Base-by-base conservation (phyloP, 2,329 filamentous ascomycete species). In the Aspergillus nomiae region DNA sequence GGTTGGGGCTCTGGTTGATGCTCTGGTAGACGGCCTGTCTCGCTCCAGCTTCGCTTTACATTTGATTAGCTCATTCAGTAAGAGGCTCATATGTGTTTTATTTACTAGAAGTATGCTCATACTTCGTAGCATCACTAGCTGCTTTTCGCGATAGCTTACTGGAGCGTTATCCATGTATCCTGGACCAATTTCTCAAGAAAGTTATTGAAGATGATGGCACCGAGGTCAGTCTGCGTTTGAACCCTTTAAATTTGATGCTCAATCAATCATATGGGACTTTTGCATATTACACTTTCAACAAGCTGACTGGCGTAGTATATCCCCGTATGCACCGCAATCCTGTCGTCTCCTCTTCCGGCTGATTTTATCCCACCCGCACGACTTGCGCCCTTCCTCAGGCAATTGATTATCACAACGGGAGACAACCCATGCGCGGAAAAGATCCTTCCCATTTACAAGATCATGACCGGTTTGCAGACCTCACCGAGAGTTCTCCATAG, bases 41-140 rank as follows among this genome's bases (percentile, higher is more conserved):
- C 78, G 81, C 53, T 86, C 84, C 74, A 77, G 81, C 4, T 83
- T 83, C 63, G 80, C 84, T 6, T 68, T 87, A 60, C 75, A 79
- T 34, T 76, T 87, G 32, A 71, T 88, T 45, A 73, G 79, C n/a
- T 72, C 68, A 43, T 79, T 88, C 34, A 80, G 84, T 86, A 61
- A 65, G 71, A 77, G 32, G 63, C 58, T n/a, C 10, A 48, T 41
- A 2, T 14, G 19, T 8, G 14, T 32, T 10, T 50, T 46, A 24
- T 30, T 16, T 16, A 38, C 19, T 4, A 58, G 62, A 61, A 54
- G 32, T 9, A 58, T 55, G 55, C 58, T 70, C 48, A 73, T 16
- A 30, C n/a, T 0, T 19, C 36, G 19, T 59, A 81, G 78, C 69
- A 41, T 67, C 56, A 19, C 62, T 73, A n/a, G 41, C 65, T 1